Evolutionary conservation across 805 yeast genomes (phyloP), one percentile per base, ranked within the genome.

Genomic region (Saturnispora besseyi): DNA sequence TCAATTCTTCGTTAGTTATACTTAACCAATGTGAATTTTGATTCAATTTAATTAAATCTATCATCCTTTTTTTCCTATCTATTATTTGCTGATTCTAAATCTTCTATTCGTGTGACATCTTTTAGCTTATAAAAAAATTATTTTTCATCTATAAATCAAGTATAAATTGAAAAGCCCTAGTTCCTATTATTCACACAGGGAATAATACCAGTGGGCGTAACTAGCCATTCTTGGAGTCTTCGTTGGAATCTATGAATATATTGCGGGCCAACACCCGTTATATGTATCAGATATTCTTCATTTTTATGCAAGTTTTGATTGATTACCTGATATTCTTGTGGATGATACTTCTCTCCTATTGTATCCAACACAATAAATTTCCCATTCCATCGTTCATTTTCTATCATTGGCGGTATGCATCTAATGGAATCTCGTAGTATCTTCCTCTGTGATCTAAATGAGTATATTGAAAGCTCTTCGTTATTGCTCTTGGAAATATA

Each of bases 361-460:
- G 57, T 50, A 40, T 63, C 67, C 8, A 61, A 46, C 11, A 66
- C 67, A 13, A 66, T 38, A 33, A 31, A 60, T 24, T 56, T 54
- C 15, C 68, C 68, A 2, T 65, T 54, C 72, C 72, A 68, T 45
- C 64, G 55, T 36, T 68, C 70, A 50, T 62, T 62, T 7, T 64
- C 57, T 1, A 59, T 28, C 46, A 68, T 50, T 8, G 67, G 60
- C 1, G 62, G 54, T 63, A 68, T 67, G 49, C 72, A 68, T 13
- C 70, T 48, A 5, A 68, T 54, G 5, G 67, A 58, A 51, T 68
- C 70, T 21, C 66, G 53, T 34, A 66, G 31, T 3, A 62, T 47
- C 41, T 62, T 64, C 29, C 62, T 55, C 8, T 58, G 52, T 3
- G 63, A 51, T 2, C 64, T 63, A 12, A 55, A 47, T 15, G 55